Evolutionary conservation across 2,329 filamentous ascomycete species (phyloP), one percentile per base, ranked within the genome.

Genomic region (Biscogniauxia marginata): DNA sequence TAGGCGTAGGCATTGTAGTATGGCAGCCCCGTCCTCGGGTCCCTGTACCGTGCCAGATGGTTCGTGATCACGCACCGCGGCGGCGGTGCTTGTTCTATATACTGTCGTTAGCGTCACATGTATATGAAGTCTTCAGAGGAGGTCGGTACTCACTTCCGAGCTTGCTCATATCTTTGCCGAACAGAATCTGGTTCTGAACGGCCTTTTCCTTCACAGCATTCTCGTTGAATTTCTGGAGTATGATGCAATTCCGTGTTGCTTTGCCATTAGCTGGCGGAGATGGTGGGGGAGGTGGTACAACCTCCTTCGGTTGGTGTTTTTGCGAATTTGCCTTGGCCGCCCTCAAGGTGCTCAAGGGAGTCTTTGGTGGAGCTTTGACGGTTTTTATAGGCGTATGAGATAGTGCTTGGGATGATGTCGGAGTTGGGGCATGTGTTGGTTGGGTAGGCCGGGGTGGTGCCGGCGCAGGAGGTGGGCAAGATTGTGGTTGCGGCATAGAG

Each of bases 1-100:
- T 92, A 97, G 0, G 92, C 93, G 60, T 87, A 84, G 46, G 85
- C 78, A 70, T 93, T 93, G 61, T 85, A 83, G 73, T 93, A 99
- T 0, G 87, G 85, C 16, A 98, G 80, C 0, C 90, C 90, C 0
- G 93, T 98, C 63, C 84, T 83, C 0, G 92, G 91, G 71, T 99
- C 95, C 21, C 87, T 84, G 73, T 96, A 98, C 53, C 85, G 85
- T 11, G 93, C 95, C 4, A 87, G 84, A 52, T 87, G 84, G 66
- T 88, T 89, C 1, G 91, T 97, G 69, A 98, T 93, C 49, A 87
- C 88, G 72, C 95, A 99, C 25, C 87, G 77, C 16, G 82, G 75
- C 1, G 73, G 69, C 13, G 80, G 75, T 3, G 79, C 69, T 18
- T 80, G 82, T 67, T 84, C 81, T 84, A 49, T 21, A 22, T 11